A percentile compares a stretch with the other conserved stretches of the same genome.
These are phyloP conservation scores for Kazachstania psychrophila DNA, from an alignment of 805 yeast species.

Conservation along the genomic window DNA sequence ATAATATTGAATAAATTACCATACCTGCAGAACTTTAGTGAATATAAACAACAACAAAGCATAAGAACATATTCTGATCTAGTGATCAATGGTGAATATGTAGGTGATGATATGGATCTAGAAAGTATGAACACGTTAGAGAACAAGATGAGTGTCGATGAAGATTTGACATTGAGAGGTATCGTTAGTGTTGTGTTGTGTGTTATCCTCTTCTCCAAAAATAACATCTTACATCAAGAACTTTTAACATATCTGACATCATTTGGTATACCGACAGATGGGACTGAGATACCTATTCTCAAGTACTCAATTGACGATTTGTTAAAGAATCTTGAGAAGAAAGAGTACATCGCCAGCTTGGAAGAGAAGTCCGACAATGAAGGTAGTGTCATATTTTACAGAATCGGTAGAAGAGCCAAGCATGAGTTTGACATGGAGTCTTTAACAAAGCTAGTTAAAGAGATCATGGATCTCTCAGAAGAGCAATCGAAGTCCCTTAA, in stretches of 20 bases:
- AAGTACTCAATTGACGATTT: slow-evolving; percentile 18
- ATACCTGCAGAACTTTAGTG: slow-evolving; percentile 8
- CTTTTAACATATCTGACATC: slow-evolving; percentile 10
- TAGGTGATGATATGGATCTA: slow-evolving; percentile 13
- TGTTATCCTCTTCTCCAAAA: slow-evolving; percentile 21
- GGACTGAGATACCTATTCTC: slow-evolving; percentile 20
- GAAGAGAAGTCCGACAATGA: slow-evolving; percentile 21
- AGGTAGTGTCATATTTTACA: slow-evolving; percentile 16
- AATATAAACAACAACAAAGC: slow-evolving; percentile 12
- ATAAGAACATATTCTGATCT: slow-evolving; percentile 9
- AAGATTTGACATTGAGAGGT: slow-evolving; percentile 19
- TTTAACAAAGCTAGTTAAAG: slow-evolving; percentile 13
- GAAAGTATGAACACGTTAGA: slow-evolving; percentile 9
- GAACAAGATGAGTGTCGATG: slow-evolving; percentile 13
- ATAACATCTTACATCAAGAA: slow-evolving; percentile 23
- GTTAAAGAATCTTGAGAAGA: slow-evolving; percentile 14
- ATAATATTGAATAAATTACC: slow-evolving; percentile 18
- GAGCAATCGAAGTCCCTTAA: slow-evolving; percentile 11
- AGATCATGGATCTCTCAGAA: slow-evolving; percentile 14
- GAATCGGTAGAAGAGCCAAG: slow-evolving; percentile 24
- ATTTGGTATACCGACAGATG: slow-evolving; percentile 26
- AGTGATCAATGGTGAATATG: slow-evolving; percentile 14
- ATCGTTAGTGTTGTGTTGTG: slow-evolving; percentile 15
- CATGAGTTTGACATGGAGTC: slow-evolving; percentile 20
- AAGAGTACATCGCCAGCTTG: slow-evolving; percentile 17